A percentile compares a stretch with the other conserved stretches of the same genome.
Evolutionary conservation across 208 protist genomes (phyloP).

Genomic region (Naegleria lovaniensis): DNA sequence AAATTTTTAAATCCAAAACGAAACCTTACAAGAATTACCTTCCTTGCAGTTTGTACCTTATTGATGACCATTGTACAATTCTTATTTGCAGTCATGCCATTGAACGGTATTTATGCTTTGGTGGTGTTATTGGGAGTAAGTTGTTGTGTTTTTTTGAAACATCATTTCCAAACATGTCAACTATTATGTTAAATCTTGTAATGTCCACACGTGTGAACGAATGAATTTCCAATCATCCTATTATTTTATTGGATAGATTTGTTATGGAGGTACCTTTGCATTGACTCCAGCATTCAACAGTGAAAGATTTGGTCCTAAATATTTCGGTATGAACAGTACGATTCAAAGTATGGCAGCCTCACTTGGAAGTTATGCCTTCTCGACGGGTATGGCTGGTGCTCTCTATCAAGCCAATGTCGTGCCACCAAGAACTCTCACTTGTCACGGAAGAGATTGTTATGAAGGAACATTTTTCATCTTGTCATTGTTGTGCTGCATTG

Average conservation of each 20-base stretch:
- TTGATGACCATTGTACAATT: neutral
- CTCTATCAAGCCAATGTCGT: neutral
- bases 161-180: neutral
- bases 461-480: conserved; percentile 1
- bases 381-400: neutral
- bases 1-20: neutral
- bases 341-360: neutral
- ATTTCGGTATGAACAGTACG: neutral
- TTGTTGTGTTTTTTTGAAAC: neutral
- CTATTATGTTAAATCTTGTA: too few species aligned
- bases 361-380: neutral
- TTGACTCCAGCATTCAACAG: neutral
- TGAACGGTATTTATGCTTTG: neutral
- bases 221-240: too few species aligned
- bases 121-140: neutral
- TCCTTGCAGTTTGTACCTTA: neutral
- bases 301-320: conserved; percentile 13
- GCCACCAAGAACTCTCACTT: neutral
- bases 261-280: neutral
- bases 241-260: too few species aligned
- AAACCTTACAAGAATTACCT: neutral
- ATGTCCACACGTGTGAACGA: too few species aligned
- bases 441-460: neutral
- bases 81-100: neutral
- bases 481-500: neutral